phyloP scores from a whole-genome alignment of 257 asterid species.

The Nicotiana attenuata region DNA sequence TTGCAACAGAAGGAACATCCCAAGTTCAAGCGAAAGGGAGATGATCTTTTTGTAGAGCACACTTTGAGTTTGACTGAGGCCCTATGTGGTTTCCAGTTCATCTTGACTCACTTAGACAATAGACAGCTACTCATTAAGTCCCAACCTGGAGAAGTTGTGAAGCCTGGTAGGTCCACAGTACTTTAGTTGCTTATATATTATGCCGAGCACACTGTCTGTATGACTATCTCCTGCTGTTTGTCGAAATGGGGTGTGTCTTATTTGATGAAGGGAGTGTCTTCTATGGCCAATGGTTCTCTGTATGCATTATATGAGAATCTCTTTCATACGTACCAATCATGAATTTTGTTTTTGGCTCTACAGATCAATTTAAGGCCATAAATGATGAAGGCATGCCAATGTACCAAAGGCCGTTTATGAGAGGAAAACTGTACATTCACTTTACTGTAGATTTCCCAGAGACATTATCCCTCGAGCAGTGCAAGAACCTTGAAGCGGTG shows the following conservation, averaged over 20 bases:
- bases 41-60: slow-evolving; percentile 31
- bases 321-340: background rate
- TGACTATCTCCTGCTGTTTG: background rate
- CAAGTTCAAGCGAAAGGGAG: slow-evolving; percentile 25
- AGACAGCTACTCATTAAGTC: slow-evolving; percentile 37
- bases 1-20: slow-evolving; percentile 26
- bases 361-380: slow-evolving; percentile 28
- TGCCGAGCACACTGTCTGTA: background rate
- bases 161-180: slow-evolving; percentile 29
- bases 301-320: background rate
- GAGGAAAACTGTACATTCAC: slow-evolving; percentile 29
- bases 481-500: slow-evolving; percentile 16
- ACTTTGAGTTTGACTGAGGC: slow-evolving; percentile 35
- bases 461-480: slow-evolving; percentile 16
- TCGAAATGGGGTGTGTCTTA: background rate
- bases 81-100: slow-evolving; percentile 41
- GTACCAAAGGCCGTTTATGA: slow-evolving; percentile 30
- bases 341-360: background rate
- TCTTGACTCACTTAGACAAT: slow-evolving; percentile 38
- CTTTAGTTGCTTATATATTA: background rate
- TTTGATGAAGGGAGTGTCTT: background rate
- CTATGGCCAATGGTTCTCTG: background rate
- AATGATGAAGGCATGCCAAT: slow-evolving; percentile 34
- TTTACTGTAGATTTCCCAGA: slow-evolving; percentile 28
- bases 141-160: slow-evolving; percentile 36